Conservation (phyloP, 2,329 filamentous ascomycete genomes). For the Monilinia polystroma region DNA sequence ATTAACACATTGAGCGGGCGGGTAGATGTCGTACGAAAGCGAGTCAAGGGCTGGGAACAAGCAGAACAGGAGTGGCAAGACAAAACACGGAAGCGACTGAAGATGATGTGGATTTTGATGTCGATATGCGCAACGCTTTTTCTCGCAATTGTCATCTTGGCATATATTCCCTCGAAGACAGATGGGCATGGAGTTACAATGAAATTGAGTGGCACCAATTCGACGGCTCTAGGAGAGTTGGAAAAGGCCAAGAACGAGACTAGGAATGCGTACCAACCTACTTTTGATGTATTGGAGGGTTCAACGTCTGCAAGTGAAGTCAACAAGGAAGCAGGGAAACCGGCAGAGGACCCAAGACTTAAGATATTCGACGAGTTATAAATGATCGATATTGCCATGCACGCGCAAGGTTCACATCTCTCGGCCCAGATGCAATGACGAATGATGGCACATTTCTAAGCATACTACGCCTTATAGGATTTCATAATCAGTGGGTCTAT, state of each 20-base stretch:
- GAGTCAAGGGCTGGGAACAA: conserved; percentile 66
- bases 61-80: conserved; percentile 68
- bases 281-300: conserved; percentile 27
- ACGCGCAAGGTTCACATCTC: conserved; percentile 10
- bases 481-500: conserved; percentile 8
- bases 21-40: conserved; percentile 61
- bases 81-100: conserved; percentile 61
- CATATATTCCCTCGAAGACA: conserved; percentile 29
- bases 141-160: conserved; percentile 45
- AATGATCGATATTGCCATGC: conserved; percentile 18
- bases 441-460: conserved; percentile 11
- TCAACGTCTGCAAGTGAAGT: conserved; percentile 13
- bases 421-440: neutral
- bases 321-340: conserved; percentile 24
- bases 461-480: conserved; percentile 4
- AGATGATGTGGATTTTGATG: conserved; percentile 61
- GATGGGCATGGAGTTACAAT: conserved; percentile 17
- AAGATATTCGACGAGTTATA: conserved; percentile 40
- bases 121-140: conserved; percentile 48
- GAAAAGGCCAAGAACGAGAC: conserved; percentile 30
- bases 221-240: conserved; percentile 30
- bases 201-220: conserved; percentile 26
- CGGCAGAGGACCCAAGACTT: conserved; percentile 37
- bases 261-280: conserved; percentile 24
- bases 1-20: conserved; percentile 60